Base-by-base conservation (phyloP, 2,329 filamentous ascomycete species). In the Juglanconis juglandina region DNA sequence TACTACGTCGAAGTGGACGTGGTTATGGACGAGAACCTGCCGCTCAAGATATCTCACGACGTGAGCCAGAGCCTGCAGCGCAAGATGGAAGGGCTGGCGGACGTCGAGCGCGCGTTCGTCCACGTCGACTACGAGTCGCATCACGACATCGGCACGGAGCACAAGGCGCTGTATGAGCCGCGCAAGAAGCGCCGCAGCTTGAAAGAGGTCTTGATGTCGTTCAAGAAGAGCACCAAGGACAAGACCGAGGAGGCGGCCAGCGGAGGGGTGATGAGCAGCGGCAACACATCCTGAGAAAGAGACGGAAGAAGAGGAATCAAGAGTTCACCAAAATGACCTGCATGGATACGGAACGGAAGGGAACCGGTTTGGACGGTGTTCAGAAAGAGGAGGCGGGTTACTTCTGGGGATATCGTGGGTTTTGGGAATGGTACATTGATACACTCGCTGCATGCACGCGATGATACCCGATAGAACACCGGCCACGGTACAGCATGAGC, bases 1-100 rank as follows among this genome's bases (percentile, higher is more conserved):
- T 84, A 85, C 65, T 87, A 86, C 64, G 84, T 86, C 17, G 84
- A 87, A 65, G 80, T 87, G 4, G 84, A 87, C 66, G 78, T 87
- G 55, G 79, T 87, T 54, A 84, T 87, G 76, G 79, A 85, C 66
- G 81, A 81, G 63, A 73, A 77, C 4, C 75, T 79, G 2, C 81
- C 81, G 6, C 73, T 87, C 33, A 81, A 78, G 61, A 73, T 85
- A 55, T 83, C 83, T 2, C 84, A 87, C 65, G 84, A 87, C 64
- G 81, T 87, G 33, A 81, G 81, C 30, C 84, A 87, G 68, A 77
- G 78, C 9, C 69, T 87, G 54, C 84, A 87, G 70, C 77, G 84
- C 49, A 87, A 87, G 71, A 75, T 87, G 11, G 85, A 87, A 72
- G 83, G 73, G 51, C 64, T 76, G 24, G 66, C 63, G 3, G 70